A percentile compares a stretch with the other conserved stretches of the same genome.
These are phyloP conservation scores for Acacia pycnantha DNA, from an alignment of 331 rosid genomes.

Conservation along the genomic window DNA sequence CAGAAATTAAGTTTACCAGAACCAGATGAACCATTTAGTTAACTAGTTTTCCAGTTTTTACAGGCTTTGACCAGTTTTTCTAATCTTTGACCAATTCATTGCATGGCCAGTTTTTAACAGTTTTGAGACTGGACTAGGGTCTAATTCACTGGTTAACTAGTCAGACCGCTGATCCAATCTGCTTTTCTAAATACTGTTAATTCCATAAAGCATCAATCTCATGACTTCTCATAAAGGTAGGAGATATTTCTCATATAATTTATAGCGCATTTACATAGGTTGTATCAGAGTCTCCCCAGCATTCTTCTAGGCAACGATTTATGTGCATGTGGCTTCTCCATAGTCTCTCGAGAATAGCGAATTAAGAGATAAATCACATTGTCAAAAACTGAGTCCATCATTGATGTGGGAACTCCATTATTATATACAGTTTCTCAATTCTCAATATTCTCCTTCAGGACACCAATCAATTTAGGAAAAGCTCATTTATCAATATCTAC, in stretches of 20 bases:
- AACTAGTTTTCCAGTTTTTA: neutral
- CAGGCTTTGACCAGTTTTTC: neutral
- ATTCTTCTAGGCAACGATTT: neutral
- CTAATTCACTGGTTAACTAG: neutral
- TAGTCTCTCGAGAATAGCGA: neutral
- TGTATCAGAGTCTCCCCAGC: neutral
- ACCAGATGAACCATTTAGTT: neutral
- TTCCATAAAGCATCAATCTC: neutral
- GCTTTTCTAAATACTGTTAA: neutral
- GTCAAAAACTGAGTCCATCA: neutral
- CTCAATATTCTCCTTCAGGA: neutral
- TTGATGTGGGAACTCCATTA: neutral
- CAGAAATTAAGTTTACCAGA: neutral
- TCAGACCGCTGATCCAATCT: neutral
- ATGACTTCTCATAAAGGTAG: neutral
- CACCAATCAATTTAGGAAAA: neutral
- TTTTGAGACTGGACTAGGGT: neutral
- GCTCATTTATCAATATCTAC: neutral
- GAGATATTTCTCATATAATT: neutral
- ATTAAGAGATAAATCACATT: neutral
- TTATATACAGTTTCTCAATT: neutral
- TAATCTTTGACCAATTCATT: neutral
- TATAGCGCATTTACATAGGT: neutral
- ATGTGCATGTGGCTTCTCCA: no score
- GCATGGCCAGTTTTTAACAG: neutral